These are phyloP conservation scores for Pseudogymnoascus sp. DNA, from an alignment of 2,329 filamentous ascomycete genomes.

Conservation along the genomic window DNA sequence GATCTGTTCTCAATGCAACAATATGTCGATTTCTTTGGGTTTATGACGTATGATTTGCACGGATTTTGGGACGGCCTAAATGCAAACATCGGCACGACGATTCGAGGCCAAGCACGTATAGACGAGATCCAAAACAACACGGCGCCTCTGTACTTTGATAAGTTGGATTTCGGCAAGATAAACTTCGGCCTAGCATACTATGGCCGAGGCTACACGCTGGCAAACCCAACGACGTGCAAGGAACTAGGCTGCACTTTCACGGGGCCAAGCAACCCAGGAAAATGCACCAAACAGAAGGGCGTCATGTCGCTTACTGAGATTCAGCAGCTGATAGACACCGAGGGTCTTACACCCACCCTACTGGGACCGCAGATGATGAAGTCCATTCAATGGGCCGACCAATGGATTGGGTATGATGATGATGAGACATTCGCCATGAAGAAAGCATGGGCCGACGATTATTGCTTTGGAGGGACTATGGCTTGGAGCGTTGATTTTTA, in stretches of 20 bases:
- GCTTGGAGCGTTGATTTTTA: constrained; percentile 24
- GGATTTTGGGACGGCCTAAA: constrained; percentile 33
- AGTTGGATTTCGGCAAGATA: constrained; percentile 33
- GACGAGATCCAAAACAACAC: constrained; percentile 32
- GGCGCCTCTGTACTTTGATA: constrained; percentile 34
- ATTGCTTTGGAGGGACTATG: constrained; percentile 25
- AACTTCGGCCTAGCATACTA: constrained; percentile 41
- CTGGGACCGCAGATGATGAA: constrained; percentile 9
- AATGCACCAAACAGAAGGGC: constrained; percentile 22
- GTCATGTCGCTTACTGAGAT: constrained; percentile 30
- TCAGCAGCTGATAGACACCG: constrained; percentile 17
- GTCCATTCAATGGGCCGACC: constrained; percentile 11
- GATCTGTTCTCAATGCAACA: constrained; percentile 21
- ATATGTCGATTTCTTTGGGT: constrained; percentile 27
- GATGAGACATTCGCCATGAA: constrained; percentile 20
- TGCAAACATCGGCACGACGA: constrained; percentile 23
- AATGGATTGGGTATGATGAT: constrained; percentile 28
- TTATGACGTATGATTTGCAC: constrained; percentile 35
- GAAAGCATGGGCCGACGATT: constrained; percentile 18
- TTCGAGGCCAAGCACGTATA: constrained; percentile 35
- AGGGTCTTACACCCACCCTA: background rate
- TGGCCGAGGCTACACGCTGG: constrained; percentile 35
- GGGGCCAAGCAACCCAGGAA: constrained; percentile 18
- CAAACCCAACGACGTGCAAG: constrained; percentile 10
- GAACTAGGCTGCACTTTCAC: constrained; percentile 18